Evolutionary conservation across 805 yeast genomes (phyloP), one percentile per base, ranked within the genome.

Genomic region (Suhomyces vadensis): DNA sequence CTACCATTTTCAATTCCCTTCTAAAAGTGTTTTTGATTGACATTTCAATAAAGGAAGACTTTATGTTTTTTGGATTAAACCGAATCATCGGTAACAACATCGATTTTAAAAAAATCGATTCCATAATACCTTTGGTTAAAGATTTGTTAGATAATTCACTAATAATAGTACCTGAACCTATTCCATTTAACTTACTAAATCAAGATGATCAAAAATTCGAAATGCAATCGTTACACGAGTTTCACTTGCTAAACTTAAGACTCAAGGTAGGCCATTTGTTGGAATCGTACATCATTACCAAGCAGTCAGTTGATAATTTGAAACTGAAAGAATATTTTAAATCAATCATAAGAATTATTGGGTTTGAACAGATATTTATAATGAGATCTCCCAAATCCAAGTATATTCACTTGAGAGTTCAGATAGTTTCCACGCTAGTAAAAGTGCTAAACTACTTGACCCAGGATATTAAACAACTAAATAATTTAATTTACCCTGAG

Each of bases 11-110:
- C 11, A 58, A 56, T 23, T 56, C 71, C 3, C 48, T 76, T 17
- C 44, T 73, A 16, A 61, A 67, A 35, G 55, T 72, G 9, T 53
- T 73, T 21, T 55, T 72, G 10, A 71, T 73, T 19, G 81, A 75
- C 6, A 55, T 74, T 3, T 71, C 73, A 0, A 53, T 64, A 20
- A 60, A 61, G 33, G 62, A 61, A 3, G 75, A 70, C 46, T 71
- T 77, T 52, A 63, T 69, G 52, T 64, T 79, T 37, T 77, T 65
- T 51, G 86, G 87, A 0, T 60, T 83, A 37, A 82, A 79, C 55
- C 56, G 83, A 45, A 48, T 70, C 3, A 42, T 79, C 23, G 87
- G 87, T 0, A 76, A 78, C 50, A 79, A 77, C 47, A 43, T 49
- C 1, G 78, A 75, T 52, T 62, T 70, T 22, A 49, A 48, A 9